Evolutionary conservation across 257 asterid species (phyloP).

Genomic region (Solanum sitiens): DNA sequence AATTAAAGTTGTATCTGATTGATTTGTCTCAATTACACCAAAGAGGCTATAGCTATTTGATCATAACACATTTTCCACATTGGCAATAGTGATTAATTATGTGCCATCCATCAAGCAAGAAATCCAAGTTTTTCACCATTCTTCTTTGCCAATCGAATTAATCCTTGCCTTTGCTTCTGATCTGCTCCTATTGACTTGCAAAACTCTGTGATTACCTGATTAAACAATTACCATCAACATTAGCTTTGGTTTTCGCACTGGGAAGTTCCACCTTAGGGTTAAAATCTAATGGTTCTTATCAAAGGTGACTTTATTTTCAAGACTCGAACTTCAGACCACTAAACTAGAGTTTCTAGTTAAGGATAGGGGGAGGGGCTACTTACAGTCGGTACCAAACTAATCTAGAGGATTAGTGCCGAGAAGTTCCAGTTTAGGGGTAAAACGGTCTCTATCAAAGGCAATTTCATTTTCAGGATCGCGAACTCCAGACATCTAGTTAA

Average conservation of each 20-base stretch:
- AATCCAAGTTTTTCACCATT: constrained; percentile 86
- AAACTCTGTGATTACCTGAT: constrained; percentile 84
- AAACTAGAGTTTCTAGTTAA: not conserved
- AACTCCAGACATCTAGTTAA: not conserved
- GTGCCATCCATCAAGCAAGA: constrained; percentile 39
- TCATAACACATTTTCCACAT: not conserved
- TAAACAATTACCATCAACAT: not conserved
- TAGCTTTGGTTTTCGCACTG: not conserved
- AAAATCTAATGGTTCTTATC: not conserved
- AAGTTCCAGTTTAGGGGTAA: not conserved
- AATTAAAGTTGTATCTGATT: not conserved
- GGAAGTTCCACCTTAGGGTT: not conserved
- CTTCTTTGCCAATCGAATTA: constrained; percentile 86
- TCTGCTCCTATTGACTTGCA: constrained; percentile 97
- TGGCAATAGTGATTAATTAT: not conserved
- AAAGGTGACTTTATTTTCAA: not conserved
- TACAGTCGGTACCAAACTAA: not conserved
- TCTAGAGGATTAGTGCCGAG: not conserved
- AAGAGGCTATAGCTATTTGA: not conserved
- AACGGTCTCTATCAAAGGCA: not conserved
- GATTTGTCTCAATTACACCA: not conserved
- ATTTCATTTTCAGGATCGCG: not conserved
- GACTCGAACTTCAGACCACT: not conserved
- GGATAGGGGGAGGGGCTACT: not conserved
- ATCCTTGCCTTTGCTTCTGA: constrained; percentile 73